Conservation (phyloP, 2,329 filamentous ascomycete species). For the Chaetothyriales sp. region DNA sequence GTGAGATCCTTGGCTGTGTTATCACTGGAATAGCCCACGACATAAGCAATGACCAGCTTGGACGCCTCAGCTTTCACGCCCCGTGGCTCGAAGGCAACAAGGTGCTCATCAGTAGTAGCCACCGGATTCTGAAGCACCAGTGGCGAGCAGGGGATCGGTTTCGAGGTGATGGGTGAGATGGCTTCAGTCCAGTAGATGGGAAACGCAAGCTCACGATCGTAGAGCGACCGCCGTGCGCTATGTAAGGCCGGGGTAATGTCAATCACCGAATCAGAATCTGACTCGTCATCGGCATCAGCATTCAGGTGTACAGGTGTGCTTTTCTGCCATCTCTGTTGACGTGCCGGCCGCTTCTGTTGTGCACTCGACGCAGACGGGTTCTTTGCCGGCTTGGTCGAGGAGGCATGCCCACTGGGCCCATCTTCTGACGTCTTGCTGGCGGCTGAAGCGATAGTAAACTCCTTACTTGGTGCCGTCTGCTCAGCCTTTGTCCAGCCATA, state of each 20-base stretch:
- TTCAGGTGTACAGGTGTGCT: slow-evolving; percentile 33
- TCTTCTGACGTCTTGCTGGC: slow-evolving; percentile 3
- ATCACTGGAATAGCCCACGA: slow-evolving; percentile 69
- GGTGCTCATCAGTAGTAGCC: slow-evolving; percentile 56
- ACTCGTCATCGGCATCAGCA: slow-evolving; percentile 33
- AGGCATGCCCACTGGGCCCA: slow-evolving; percentile 7
- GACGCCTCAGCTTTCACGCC: slow-evolving; percentile 71
- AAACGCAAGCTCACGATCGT: slow-evolving; percentile 64
- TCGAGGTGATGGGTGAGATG: slow-evolving; percentile 66
- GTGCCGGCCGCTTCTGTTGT: neutral
- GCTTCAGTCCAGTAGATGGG: slow-evolving; percentile 92
- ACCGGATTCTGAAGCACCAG: slow-evolving; percentile 53
- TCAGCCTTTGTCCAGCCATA: slow-evolving; percentile 86
- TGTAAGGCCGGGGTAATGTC: slow-evolving; percentile 38
- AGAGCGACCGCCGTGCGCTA: slow-evolving; percentile 32
- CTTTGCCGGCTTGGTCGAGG: slow-evolving; percentile 9
- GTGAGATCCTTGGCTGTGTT: slow-evolving; percentile 92
- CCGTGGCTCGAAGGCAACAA: slow-evolving; percentile 66
- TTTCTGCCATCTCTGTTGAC: slow-evolving; percentile 14
- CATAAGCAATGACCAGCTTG: slow-evolving; percentile 81
- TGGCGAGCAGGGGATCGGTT: slow-evolving; percentile 65
- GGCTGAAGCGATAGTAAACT: neutral
- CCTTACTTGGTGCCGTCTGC: slow-evolving; percentile 32
- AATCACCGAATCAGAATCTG: slow-evolving; percentile 45
- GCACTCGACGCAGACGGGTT: neutral